Evolutionary conservation across 208 protist species (phyloP).

Genomic region (Balamuthia mandrillaris): DNA sequence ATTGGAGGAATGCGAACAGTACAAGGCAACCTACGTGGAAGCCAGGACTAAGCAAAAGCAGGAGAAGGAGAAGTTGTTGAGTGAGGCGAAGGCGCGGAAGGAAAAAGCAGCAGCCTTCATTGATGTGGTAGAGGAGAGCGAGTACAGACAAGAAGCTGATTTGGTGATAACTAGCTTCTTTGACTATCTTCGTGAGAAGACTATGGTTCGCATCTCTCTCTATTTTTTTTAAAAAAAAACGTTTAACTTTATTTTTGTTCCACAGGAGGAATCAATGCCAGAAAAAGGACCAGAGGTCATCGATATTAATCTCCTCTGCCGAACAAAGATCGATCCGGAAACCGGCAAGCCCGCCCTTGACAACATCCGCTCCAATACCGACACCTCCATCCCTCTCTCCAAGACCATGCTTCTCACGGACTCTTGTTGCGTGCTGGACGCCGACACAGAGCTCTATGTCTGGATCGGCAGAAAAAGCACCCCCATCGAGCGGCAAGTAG

Average conservation of each 20-base stretch:
- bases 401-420: neutral
- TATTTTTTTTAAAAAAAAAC: too few species aligned
- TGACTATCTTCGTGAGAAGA: too few species aligned
- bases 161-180: too few species aligned
- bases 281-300: neutral
- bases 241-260: neutral
- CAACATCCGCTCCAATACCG: neutral
- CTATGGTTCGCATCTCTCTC: too few species aligned
- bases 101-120: neutral
- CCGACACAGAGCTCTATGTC: neutral
- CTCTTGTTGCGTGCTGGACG: neutral
- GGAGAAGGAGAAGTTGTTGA: too few species aligned
- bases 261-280: neutral
- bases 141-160: too few species aligned
- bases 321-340: neutral
- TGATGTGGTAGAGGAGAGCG: too few species aligned
- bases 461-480: neutral
- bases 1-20: too few species aligned
- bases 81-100: neutral
- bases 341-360: neutral
- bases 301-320: neutral
- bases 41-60: too few species aligned
- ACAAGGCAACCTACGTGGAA: too few species aligned
- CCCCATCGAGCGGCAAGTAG: neutral
- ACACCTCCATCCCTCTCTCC: neutral